A percentile compares a stretch with the other conserved stretches of the same genome.
Conservation (phyloP, 495 filamentous ascomycete genomes). For the Podospora australis region DNA sequence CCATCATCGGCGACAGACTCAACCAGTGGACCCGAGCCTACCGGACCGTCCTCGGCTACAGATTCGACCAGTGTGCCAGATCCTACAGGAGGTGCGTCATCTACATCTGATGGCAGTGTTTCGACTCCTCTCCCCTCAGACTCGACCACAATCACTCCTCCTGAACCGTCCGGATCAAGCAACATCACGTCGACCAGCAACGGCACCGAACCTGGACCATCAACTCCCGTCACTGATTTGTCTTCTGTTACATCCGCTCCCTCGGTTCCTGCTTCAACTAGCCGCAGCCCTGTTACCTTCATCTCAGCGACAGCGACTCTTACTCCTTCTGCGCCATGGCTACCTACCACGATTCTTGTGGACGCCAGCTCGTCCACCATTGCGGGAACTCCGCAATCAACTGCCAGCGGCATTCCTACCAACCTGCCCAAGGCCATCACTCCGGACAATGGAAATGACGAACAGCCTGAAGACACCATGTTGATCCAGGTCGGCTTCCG, state of each 20-base stretch:
- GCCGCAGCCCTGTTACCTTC: constrained; percentile 27
- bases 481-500: constrained; percentile 83
- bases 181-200: not conserved
- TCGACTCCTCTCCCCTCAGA: not conserved
- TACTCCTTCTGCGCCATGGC: constrained; percentile 34
- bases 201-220: not conserved
- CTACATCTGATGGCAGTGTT: too few species aligned
- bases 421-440: constrained; percentile 68
- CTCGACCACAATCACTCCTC: not conserved
- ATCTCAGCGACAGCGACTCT: constrained; percentile 32
- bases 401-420: constrained; percentile 49
- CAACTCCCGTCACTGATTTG: not conserved
- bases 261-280: not conserved
- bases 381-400: constrained; percentile 21
- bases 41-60: too few species aligned
- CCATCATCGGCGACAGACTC: too few species aligned
- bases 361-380: constrained; percentile 31
- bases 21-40: too few species aligned
- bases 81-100: too few species aligned
- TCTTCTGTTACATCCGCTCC: too few species aligned
- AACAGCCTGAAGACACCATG: constrained; percentile 51
- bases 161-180: not conserved
- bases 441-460: constrained; percentile 35
- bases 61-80: too few species aligned
- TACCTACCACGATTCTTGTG: constrained; percentile 39